These are phyloP conservation scores for Eremochloa ophiuroides DNA, from an alignment of 176 grass and related monocot genomes.

Conservation along the genomic window DNA sequence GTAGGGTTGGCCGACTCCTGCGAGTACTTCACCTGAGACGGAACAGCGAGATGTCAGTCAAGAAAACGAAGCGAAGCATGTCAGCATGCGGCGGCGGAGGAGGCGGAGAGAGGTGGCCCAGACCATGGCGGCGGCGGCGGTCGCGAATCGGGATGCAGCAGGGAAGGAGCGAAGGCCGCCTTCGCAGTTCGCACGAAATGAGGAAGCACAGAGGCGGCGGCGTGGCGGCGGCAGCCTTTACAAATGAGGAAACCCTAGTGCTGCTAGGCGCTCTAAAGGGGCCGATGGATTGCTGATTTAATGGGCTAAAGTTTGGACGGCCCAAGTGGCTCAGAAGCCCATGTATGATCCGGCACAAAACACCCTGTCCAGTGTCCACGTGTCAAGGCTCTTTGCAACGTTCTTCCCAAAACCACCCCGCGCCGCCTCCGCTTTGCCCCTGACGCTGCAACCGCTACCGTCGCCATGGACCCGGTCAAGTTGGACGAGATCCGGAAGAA, in stretches of 20 bases:
- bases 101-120: not conserved
- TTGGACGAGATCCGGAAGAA: too few species aligned
- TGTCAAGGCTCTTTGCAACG: too few species aligned
- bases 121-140: conserved; percentile 40
- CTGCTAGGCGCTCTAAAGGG: not conserved
- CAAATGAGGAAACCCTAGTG: conserved; percentile 30
- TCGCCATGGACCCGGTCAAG: too few species aligned
- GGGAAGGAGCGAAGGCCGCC: not conserved
- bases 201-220: not conserved
- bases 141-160: not conserved
- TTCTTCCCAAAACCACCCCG: too few species aligned
- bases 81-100: not conserved
- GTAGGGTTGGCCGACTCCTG: conserved; percentile 58
- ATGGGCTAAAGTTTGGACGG: not conserved
- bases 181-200: not conserved
- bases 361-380: not conserved
- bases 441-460: too few species aligned
- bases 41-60: conserved; percentile 20
- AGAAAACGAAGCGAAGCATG: not conserved
- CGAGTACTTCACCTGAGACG: conserved; percentile 72
- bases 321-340: not conserved
- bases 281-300: not conserved
- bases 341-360: not conserved
- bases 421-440: too few species aligned
- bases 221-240: conserved; percentile 1